Evolutionary conservation across 2,329 filamentous ascomycete species (phyloP).

Genomic region (Mollisia scopiformis): DNA sequence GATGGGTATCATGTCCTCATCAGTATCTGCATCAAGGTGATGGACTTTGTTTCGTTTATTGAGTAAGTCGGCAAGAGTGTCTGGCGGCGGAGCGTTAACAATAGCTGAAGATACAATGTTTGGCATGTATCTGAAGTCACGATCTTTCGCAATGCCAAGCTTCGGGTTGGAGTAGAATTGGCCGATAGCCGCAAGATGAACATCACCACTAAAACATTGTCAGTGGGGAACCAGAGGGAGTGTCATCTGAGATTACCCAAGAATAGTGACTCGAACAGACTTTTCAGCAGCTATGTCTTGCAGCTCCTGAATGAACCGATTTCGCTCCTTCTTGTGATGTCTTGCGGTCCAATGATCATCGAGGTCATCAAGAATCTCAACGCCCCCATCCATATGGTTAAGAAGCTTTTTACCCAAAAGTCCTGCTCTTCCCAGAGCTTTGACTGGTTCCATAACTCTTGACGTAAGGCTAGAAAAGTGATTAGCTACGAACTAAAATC

Average conservation of each 20-base stretch:
- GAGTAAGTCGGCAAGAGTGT: constrained; percentile 85
- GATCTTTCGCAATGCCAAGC: constrained; percentile 78
- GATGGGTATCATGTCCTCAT: constrained; percentile 95
- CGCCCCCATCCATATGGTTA: constrained; percentile 88
- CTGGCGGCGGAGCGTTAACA: constrained; percentile 86
- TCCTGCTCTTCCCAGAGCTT: constrained; percentile 82
- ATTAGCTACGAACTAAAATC: constrained; percentile 34
- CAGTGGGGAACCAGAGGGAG: constrained; percentile 14
- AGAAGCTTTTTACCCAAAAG: constrained; percentile 76
- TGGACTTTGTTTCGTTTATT: constrained; percentile 90
- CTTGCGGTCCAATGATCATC: constrained; percentile 98
- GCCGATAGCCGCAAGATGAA: constrained; percentile 88
- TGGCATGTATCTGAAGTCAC: constrained; percentile 94
- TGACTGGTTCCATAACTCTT: constrained; percentile 83
- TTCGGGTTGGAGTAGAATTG: constrained; percentile 95
- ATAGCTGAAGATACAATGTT: constrained; percentile 95
- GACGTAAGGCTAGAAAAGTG: constrained; percentile 69
- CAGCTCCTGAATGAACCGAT: constrained; percentile 83
- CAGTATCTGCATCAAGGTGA: constrained; percentile 75
- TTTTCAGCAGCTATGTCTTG: constrained; percentile 94
- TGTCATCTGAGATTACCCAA: constrained; percentile 55
- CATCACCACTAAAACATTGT: constrained; percentile 71
- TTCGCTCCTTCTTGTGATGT: constrained; percentile 89
- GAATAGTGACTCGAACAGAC: constrained; percentile 86
- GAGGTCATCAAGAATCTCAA: constrained; percentile 88